Base-by-base conservation (phyloP, 2,329 filamentous ascomycete genomes). In the Cytospora mali region DNA sequence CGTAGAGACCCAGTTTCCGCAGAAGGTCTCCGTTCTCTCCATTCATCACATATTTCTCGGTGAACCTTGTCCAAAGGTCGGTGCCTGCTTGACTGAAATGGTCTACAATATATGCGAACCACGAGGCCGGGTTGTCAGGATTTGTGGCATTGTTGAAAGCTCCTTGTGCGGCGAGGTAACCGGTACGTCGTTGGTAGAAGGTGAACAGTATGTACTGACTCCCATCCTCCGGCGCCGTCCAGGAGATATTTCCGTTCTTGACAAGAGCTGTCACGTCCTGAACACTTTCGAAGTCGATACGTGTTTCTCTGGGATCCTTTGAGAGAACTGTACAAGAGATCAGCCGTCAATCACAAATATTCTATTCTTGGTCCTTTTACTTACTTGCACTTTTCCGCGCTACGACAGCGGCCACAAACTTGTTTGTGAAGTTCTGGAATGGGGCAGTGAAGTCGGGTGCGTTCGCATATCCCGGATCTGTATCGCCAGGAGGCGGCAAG, bases 61-160 rank as follows among this genome's bases (percentile, higher is more conserved):
- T 61, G 28, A 61, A 61, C 4, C 39, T 21, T 0, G 58, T 61
- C 58, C 58, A 61, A 10, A 61, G 23, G 29, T 61, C 52, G 23
- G 58, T 61, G 2, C 58, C 58, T 10, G 52, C 51, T 16, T 61
- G 58, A 23, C 58, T 61, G n/a, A 61, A 61, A 28, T 61, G 58
- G 29, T 61, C 58, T 7, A 61, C 58, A 9, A 50, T 42, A 14
- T 61, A 61, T 21, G 58, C 58, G 14, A 61, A 61, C 58, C 58
- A 61, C 11, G 58, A 61, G 16, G 58, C 58, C 35, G 58, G 58
- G 13, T 61, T 61, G 28, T 49, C n/a, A 29, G 58, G 58, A 35
- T 49, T 16, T 35, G 58, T 61, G 28, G 58, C 58, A 25, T 61
- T 61, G 29, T 61, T 28, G 39, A 61, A 61, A 18, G 58, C 58